phyloP scores from a whole-genome alignment of 148 eudicot species.

The Camellia granthamiana region DNA sequence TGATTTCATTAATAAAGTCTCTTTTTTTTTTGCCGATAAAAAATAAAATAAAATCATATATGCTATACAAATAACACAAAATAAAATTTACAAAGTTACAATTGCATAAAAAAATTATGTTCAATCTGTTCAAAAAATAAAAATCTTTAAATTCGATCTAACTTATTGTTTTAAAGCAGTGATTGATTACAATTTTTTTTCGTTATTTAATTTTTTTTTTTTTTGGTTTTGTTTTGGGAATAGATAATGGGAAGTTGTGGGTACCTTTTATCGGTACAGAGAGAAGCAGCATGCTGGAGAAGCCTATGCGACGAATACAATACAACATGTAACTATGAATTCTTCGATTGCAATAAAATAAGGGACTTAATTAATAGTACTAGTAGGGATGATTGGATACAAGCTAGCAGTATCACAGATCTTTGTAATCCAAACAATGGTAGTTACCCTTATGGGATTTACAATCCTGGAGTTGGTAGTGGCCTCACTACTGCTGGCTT shows the following conservation, averaged over 20 bases:
- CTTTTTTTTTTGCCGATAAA: too few relatives aligned
- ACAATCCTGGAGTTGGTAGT: slow-evolving; percentile 41
- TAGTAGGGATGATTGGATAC: slow-evolving; percentile 47
- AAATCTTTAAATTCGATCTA: too few relatives aligned
- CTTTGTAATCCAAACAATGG: slow-evolving; percentile 36
- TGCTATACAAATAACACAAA: too few relatives aligned
- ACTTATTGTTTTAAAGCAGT: too few relatives aligned
- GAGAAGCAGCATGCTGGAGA: slow-evolving; percentile 74
- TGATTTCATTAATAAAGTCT: too few relatives aligned
- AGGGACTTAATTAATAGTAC: slow-evolving; percentile 12
- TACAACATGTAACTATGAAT: slow-evolving; percentile 33
- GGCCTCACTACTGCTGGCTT: slow-evolving; percentile 43
- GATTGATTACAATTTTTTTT: too few relatives aligned
- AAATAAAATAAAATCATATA: too few relatives aligned
- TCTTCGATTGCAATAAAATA: slow-evolving; percentile 46
- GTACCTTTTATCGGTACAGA: slow-evolving; percentile 64
- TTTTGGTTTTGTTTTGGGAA: neutral
- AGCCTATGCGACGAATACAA: slow-evolving; percentile 32
- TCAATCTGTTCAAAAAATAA: too few relatives aligned
- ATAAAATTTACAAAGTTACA: too few relatives aligned
- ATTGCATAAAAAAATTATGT: too few relatives aligned
- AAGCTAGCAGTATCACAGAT: slow-evolving; percentile 42
- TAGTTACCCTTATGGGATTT: slow-evolving; percentile 57
- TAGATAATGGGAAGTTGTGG: slow-evolving; percentile 71
- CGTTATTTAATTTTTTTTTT: too few relatives aligned